phyloP scores from a whole-genome alignment of 495 filamentous ascomycete genomes.

The Lasiosphaeris hirsuta region DNA sequence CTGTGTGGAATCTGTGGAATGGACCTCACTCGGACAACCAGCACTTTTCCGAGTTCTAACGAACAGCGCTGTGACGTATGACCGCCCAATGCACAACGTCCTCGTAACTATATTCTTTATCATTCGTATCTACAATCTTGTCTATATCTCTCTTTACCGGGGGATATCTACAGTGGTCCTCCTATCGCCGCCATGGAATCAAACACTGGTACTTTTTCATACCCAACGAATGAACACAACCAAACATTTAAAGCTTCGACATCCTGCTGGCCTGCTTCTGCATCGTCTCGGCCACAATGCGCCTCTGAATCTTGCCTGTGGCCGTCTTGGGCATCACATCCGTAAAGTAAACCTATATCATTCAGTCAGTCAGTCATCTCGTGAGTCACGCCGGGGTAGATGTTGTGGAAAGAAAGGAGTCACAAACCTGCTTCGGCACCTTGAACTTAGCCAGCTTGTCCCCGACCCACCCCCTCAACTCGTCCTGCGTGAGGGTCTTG shows the following conservation, averaged over 20 bases:
- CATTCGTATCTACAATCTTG: too few species aligned
- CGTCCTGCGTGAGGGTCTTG: constrained; percentile 46
- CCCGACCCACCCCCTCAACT: constrained; percentile 63
- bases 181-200: too few species aligned
- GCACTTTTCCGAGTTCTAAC: too few species aligned
- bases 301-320: constrained; percentile 82
- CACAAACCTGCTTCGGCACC: constrained; percentile 71
- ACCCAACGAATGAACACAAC: neutral
- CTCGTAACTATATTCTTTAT: too few species aligned
- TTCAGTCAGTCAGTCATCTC: neutral
- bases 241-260: constrained; percentile 33
- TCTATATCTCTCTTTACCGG: too few species aligned
- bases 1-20: too few species aligned
- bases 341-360: constrained; percentile 69
- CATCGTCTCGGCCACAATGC: constrained; percentile 79
- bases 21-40: too few species aligned
- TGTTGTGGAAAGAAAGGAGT: too few species aligned
- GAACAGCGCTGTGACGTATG: too few species aligned
- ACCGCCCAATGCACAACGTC: too few species aligned
- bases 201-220: neutral
- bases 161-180: too few species aligned
- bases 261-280: constrained; percentile 49
- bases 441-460: constrained; percentile 76
- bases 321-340: constrained; percentile 82
- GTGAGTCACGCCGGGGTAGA: neutral